Evolutionary conservation across 2,329 filamentous ascomycete genomes (phyloP).

Genomic region (Tolypocladium cylindrosporum): DNA sequence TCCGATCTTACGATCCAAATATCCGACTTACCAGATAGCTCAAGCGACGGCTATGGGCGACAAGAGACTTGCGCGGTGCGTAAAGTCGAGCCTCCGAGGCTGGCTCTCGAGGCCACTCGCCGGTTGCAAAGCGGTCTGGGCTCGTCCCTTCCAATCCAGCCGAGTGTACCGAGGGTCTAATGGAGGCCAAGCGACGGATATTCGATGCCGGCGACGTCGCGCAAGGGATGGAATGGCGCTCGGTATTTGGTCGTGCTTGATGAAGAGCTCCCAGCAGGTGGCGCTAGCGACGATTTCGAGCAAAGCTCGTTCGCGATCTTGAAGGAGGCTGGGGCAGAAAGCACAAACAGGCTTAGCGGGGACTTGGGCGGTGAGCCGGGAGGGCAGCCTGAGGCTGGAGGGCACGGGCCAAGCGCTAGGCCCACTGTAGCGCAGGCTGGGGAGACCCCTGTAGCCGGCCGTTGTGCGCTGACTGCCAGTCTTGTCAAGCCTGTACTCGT

Average conservation of each 20-base stretch:
- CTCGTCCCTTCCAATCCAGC: background rate
- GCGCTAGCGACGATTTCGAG: background rate
- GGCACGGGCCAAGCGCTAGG: background rate
- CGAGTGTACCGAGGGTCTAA: background rate
- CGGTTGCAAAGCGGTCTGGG: background rate
- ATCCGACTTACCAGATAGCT: background rate
- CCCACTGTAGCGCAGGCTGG: background rate
- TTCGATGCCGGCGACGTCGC: background rate
- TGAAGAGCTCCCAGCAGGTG: slow-evolving; percentile 1
- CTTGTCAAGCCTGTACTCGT: background rate
- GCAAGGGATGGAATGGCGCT: background rate
- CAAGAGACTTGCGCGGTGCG: background rate
- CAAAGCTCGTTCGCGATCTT: slow-evolving; percentile 9
- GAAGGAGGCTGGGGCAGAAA: slow-evolving; percentile 9
- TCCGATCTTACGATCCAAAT: background rate
- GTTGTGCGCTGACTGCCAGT: background rate
- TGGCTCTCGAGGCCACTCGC: background rate
- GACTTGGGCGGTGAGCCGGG: slow-evolving; percentile 5
- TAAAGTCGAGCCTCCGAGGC: background rate
- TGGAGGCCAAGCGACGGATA: background rate
- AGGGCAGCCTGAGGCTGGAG: background rate
- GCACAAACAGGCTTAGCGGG: slow-evolving; percentile 3
- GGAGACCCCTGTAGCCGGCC: background rate
- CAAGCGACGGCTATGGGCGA: background rate
- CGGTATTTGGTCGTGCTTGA: background rate